Base-by-base conservation (phyloP, 1,139 yeast species). In the Geotrichum histeridarum region DNA sequence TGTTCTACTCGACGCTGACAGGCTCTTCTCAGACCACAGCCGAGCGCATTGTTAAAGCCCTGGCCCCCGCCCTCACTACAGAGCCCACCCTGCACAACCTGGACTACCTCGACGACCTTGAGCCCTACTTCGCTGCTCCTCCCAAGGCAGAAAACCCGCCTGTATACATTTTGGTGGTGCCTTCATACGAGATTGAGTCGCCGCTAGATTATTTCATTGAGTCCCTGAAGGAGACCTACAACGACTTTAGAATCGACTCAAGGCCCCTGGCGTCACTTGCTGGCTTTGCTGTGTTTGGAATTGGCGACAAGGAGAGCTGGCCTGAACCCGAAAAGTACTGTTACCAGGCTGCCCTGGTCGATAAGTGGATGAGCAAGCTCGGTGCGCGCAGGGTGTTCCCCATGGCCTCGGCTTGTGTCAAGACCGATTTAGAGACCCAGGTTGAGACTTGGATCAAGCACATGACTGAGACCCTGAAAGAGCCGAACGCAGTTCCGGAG, bases 181-280 rank as follows among this genome's bases (percentile, higher is more conserved):
- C 98, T 1, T 88, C 96, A 0, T 90, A 90, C 67, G 97, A 89
- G 63, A 86, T 91, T 0, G 97, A 90, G 69, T 86, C 95, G 1
- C 96, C 97, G 9, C 77, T 91, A 48, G 98, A 90, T 69, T 90
- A 83, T 66, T 89, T 89, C 68, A 73, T 90, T 56, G 95, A 88
- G 64, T 84, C 87, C 52, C 74, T 90, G 62, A 77, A 80, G 59
- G 97, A 90, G 55, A 88, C 94, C 0, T 82, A 81, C 59, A 84
- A 85, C 60, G 97, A 90, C 68, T 89, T 88, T 73, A 76, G 97
- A 61, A 80, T 90, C 46, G 96, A 89, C 64, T 86, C 87, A 57
- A 82, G 81, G 61, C 96, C 96, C 4, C 73, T 90, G 63, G 57
- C 64, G 8, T 70, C 76, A 35, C 70, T 90, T 30, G 75, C 84